phyloP scores from a whole-genome alignment of 345 rosid genomes.

The Mallotus nudiflorus region DNA sequence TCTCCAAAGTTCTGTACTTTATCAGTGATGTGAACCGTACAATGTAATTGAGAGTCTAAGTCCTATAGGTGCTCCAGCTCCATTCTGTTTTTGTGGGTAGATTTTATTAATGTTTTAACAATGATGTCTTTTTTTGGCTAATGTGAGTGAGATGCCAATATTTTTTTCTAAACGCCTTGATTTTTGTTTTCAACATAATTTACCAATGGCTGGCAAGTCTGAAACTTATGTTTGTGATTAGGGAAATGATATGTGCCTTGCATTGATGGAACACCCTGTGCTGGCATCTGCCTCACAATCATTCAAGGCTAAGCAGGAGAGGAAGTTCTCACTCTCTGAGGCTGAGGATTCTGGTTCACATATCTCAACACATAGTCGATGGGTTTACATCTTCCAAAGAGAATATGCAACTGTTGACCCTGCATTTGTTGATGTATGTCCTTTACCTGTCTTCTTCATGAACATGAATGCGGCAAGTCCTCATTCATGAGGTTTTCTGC shows the following conservation, averaged over 20 bases:
- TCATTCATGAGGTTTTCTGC: background rate
- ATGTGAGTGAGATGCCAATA: too few relatives aligned
- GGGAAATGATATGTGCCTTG: constrained; percentile 45
- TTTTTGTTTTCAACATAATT: background rate
- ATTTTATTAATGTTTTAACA: background rate
- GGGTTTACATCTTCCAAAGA: constrained; percentile 73
- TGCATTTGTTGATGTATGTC: constrained; percentile 62
- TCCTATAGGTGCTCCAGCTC: background rate
- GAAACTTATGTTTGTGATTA: constrained; percentile 22
- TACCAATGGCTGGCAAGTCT: background rate
- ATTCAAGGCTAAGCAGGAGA: constrained; percentile 52
- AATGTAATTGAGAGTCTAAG: background rate
- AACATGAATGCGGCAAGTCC: background rate
- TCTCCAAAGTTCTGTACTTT: too few relatives aligned
- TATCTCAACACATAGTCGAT: constrained; percentile 33
- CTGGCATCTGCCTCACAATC: constrained; percentile 48
- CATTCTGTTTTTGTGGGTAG: background rate
- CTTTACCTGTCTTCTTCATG: background rate
- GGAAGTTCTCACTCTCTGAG: constrained; percentile 30
- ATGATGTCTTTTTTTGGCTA: background rate
- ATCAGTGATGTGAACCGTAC: too few relatives aligned
- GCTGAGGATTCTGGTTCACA: constrained; percentile 21
- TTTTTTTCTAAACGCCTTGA: background rate
- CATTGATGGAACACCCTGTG: constrained; percentile 61
- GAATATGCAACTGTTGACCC: constrained; percentile 80